Evolutionary conservation across 306 rosid species (phyloP).

Genomic region (Quercus agrifolia): DNA sequence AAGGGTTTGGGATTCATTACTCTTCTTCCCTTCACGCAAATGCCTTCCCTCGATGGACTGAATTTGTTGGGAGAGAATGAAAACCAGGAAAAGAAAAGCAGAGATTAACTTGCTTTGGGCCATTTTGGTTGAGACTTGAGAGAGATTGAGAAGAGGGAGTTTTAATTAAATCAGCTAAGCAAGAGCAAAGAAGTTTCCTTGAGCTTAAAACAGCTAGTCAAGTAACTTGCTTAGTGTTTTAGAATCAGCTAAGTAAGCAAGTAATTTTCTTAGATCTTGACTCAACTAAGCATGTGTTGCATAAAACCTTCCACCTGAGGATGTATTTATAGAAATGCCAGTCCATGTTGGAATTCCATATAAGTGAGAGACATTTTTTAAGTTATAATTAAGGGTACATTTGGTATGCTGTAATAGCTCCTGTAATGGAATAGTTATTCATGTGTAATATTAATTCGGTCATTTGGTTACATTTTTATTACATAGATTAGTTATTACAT

Average conservation of each 20-base stretch:
- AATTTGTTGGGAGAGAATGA: conserved; percentile 17
- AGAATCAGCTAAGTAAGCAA: background rate
- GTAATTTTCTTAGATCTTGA: background rate
- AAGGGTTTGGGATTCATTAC: conserved; percentile 1
- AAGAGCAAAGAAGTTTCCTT: background rate
- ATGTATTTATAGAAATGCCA: conserved; percentile 16
- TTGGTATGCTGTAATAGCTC: too few species aligned
- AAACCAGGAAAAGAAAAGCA: conserved; percentile 13
- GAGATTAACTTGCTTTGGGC: conserved; percentile 20
- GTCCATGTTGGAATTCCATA: background rate
- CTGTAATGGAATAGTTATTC: too few species aligned
- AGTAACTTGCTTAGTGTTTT: background rate
- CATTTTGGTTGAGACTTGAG: conserved; percentile 11
- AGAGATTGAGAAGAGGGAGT: background rate
- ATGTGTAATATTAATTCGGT: too few species aligned
- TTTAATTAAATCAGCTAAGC: background rate
- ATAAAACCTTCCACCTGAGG: background rate
- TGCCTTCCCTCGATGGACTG: conserved; percentile 28
- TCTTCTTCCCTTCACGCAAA: conserved; percentile 13
- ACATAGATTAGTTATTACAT: too few species aligned
- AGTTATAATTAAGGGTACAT: background rate
- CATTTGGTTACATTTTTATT: too few species aligned
- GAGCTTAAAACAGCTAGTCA: background rate
- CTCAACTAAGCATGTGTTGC: background rate
- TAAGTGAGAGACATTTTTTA: background rate